phyloP scores from a whole-genome alignment of 306 rosid species.

The Urtica urens region DNA sequence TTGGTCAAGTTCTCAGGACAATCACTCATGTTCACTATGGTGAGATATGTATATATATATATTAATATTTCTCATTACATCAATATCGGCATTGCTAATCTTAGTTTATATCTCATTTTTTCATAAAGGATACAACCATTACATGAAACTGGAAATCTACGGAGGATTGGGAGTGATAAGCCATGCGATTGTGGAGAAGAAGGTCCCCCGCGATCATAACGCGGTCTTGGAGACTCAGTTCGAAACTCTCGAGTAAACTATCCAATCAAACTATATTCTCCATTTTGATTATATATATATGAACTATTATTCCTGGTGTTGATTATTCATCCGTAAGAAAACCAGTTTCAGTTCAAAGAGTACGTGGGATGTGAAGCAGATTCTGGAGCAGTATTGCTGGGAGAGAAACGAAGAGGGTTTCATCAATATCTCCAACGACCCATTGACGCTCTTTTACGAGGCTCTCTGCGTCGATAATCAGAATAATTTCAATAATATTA shows the following conservation, averaged over 20 bases:
- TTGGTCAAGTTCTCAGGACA: constrained; percentile 60
- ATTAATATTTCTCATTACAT: not conserved
- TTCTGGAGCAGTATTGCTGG: constrained; percentile 27
- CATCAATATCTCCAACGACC: constrained; percentile 33
- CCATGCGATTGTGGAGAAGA: constrained; percentile 44
- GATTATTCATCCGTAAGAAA: not conserved
- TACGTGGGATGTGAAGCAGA: constrained; percentile 35
- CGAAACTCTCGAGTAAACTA: constrained; percentile 48
- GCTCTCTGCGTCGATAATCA: constrained; percentile 35
- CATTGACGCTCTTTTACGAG: constrained; percentile 43
- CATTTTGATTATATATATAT: no score
- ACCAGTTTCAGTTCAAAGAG: constrained; percentile 38
- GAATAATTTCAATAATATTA: not conserved
- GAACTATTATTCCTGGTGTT: no score
- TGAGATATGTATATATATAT: not conserved
- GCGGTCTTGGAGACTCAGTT: not conserved
- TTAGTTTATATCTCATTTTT: not conserved
- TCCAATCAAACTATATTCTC: no score
- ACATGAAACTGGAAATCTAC: constrained; percentile 57
- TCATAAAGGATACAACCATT: constrained; percentile 18
- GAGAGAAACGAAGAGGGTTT: constrained; percentile 29
- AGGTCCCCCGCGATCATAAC: not conserved
- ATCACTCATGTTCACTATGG: constrained; percentile 42
- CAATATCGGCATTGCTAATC: no score
- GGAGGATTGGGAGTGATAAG: constrained; percentile 46